Evolutionary conservation across 2,329 filamentous ascomycete species (phyloP).

Genomic region (Diaporthe batatas): DNA sequence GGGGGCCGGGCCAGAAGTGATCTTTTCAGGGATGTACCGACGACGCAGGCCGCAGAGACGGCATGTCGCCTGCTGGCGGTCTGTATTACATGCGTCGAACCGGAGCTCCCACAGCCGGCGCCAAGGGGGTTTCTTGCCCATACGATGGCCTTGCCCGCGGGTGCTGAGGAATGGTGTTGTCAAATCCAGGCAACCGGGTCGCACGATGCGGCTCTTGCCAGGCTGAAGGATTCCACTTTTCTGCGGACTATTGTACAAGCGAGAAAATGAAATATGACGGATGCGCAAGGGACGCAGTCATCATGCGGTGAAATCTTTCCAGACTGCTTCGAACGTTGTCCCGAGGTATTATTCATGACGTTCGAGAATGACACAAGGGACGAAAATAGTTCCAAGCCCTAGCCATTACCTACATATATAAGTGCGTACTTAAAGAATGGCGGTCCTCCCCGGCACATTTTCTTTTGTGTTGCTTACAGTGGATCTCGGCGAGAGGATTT

Average conservation of each 20-base stretch:
- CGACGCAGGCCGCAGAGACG: constrained; percentile 9
- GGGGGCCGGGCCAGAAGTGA: background rate
- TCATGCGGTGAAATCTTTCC: background rate
- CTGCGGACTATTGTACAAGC: background rate
- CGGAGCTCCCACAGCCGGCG: background rate
- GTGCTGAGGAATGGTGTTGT: constrained; percentile 13
- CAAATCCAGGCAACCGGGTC: background rate
- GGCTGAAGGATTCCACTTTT: background rate
- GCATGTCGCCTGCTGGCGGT: background rate
- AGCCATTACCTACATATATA: background rate
- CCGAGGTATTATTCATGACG: no score
- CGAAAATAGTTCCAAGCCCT: background rate
- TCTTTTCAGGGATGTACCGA: background rate
- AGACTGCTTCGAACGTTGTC: no score
- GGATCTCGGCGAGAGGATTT: background rate
- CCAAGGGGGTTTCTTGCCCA: background rate
- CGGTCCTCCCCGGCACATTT: background rate
- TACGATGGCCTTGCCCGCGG: background rate
- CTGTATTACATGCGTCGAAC: constrained; percentile 17
- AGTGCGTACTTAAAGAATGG: background rate
- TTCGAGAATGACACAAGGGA: no score
- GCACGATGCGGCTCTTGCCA: background rate
- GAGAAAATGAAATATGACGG: no score
- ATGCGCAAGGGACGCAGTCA: background rate
- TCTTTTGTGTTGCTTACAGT: background rate